Conservation (phyloP, 305 asterid species). For the Fraxinus sp. region DNA sequence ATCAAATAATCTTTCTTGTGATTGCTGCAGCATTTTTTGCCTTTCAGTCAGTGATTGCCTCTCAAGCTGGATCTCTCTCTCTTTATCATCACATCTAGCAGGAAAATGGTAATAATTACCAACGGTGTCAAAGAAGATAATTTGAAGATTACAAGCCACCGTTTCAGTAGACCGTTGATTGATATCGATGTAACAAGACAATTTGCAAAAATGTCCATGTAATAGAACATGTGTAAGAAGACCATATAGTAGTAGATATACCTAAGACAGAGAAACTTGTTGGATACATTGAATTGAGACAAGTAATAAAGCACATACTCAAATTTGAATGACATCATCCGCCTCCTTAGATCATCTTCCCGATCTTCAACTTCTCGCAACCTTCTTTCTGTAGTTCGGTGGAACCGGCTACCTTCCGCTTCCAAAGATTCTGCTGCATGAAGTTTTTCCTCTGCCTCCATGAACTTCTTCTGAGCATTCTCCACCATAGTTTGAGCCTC, state of each 20-base stretch:
- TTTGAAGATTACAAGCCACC: neutral
- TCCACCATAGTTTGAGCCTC: conserved; percentile 68
- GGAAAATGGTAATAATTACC: conserved; percentile 8
- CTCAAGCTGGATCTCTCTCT: conserved; percentile 74
- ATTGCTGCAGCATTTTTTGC: conserved; percentile 69
- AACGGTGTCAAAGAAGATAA: neutral
- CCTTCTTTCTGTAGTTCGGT: conserved; percentile 82
- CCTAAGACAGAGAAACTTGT: neutral
- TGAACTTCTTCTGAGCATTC: conserved; percentile 60
- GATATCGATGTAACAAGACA: neutral
- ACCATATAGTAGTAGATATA: neutral
- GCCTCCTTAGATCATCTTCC: conserved; percentile 91
- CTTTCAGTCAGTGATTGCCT: conserved; percentile 74
- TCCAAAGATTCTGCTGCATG: conserved; percentile 22
- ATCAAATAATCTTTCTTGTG: conserved; percentile 76
- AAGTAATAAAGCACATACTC: conserved; percentile 58
- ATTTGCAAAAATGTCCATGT: neutral
- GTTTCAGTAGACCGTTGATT: neutral
- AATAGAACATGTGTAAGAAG: neutral
- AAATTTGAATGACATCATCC: conserved; percentile 56
- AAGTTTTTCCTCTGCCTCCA: conserved; percentile 69
- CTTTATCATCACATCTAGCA: conserved; percentile 76
- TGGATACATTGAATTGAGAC: neutral
- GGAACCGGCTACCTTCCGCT: conserved; percentile 78
- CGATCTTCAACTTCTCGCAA: conserved; percentile 86